Percentiles rank a stretch among this genome's conserved stretches.
Conservation (phyloP, 768 basidiomycete species). For the Austroboletus eburneus region DNA sequence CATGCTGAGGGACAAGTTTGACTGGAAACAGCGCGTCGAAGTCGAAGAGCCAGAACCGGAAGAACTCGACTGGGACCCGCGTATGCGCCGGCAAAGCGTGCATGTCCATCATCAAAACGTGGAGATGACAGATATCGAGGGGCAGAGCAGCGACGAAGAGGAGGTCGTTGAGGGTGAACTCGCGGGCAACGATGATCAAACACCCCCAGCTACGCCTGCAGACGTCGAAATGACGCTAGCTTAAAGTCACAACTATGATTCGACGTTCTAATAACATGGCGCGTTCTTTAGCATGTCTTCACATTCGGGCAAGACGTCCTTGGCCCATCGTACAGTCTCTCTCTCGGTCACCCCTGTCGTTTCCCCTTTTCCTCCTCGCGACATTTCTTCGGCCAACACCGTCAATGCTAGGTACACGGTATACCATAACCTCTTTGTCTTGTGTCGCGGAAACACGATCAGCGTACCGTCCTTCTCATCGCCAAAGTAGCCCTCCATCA, state of each 20-base stretch:
- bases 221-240: conserved; percentile 28
- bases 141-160: conserved; percentile 37
- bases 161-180: conserved; percentile 36
- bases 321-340: conserved; percentile 39
- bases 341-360: conserved; percentile 16
- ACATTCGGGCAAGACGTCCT: conserved; percentile 35
- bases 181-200: conserved; percentile 28
- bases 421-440: conserved; percentile 77
- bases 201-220: conserved; percentile 17
- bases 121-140: conserved; percentile 27
- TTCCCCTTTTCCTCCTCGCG: conserved; percentile 9
- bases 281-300: conserved; percentile 43
- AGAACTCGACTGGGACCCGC: conserved; percentile 69
- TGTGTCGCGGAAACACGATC: conserved; percentile 59
- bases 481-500: conserved; percentile 56
- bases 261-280: conserved; percentile 24
- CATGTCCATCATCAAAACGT: conserved; percentile 6
- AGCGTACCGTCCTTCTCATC: conserved; percentile 45
- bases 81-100: conserved; percentile 27
- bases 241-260: conserved; percentile 3
- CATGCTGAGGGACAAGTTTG: conserved; percentile 75
- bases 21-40: conserved; percentile 78
- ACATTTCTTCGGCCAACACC: conserved; percentile 43
- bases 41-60: conserved; percentile 79
- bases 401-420: conserved; percentile 58